These are phyloP conservation scores for Earliella scabrosa DNA, from an alignment of 1,284 basidiomycete species.

Conservation along the genomic window DNA sequence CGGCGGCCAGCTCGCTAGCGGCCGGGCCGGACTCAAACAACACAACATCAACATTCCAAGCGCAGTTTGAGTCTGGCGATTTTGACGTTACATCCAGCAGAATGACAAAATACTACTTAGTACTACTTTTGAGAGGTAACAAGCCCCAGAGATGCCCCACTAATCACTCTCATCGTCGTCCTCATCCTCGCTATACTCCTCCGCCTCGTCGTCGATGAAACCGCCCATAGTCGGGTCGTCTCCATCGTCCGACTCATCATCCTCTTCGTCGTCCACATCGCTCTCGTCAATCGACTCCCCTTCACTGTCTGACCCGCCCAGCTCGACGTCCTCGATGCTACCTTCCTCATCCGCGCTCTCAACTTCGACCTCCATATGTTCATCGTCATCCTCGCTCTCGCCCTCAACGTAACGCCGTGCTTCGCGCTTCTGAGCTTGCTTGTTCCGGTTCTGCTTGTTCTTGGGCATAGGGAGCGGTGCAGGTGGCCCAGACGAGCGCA, in stretches of 20 bases:
- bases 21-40: too few species aligned
- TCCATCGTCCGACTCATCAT: slow-evolving; percentile 61
- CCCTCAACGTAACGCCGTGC: slow-evolving; percentile 74
- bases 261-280: slow-evolving; percentile 54
- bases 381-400: slow-evolving; percentile 70
- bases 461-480: slow-evolving; percentile 52
- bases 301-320: slow-evolving; percentile 73
- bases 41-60: too few species aligned
- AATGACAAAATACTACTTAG: too few species aligned
- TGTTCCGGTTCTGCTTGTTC: slow-evolving; percentile 28
- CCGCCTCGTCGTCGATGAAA: slow-evolving; percentile 77
- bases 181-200: slow-evolving; percentile 64
- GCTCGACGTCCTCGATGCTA: slow-evolving; percentile 76
- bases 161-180: slow-evolving; percentile 59
- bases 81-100: too few species aligned
- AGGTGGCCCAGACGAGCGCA: slow-evolving; percentile 71
- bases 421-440: slow-evolving; percentile 36
- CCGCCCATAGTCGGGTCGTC: slow-evolving; percentile 60
- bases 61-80: too few species aligned
- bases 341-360: slow-evolving; percentile 68
- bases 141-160: neutral
- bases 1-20: too few species aligned
- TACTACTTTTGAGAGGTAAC: neutral
- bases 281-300: slow-evolving; percentile 54
- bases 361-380: slow-evolving; percentile 66